A percentile compares a stretch with the other conserved stretches of the same genome.
phyloP scores from a whole-genome alignment of 2,329 filamentous ascomycete species.

The Colletotrichum lindemuthianum region DNA sequence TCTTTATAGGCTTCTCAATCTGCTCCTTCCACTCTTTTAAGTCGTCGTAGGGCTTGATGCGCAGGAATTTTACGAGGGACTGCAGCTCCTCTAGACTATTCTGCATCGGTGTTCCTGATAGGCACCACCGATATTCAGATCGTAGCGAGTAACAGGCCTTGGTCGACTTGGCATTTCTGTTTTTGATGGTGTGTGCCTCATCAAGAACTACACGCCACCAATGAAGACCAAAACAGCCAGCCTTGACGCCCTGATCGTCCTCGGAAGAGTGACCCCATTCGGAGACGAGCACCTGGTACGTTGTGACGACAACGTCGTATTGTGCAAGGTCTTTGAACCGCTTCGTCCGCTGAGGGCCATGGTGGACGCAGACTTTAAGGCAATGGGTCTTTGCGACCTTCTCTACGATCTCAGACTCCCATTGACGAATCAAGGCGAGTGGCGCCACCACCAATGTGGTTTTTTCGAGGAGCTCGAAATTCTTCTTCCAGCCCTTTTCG shows the following conservation, averaged over 20 bases:
- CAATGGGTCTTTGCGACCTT: conserved; percentile 77
- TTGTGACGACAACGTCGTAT: conserved; percentile 97
- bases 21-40: conserved; percentile 89
- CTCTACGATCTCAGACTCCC: conserved; percentile 91
- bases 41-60: conserved; percentile 91
- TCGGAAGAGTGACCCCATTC: conserved; percentile 80
- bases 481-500: conserved; percentile 70
- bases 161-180: conserved; percentile 93
- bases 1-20: conserved; percentile 90
- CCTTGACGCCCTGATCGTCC: conserved; percentile 69
- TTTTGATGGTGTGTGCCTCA: conserved; percentile 98
- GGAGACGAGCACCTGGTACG: conserved; percentile 93
- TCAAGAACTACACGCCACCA: conserved; percentile 98
- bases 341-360: conserved; percentile 88
- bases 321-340: conserved; percentile 77
- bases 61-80: conserved; percentile 89
- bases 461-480: conserved; percentile 76
- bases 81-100: conserved; percentile 98
- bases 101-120: conserved; percentile 97
- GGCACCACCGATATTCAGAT: conserved; percentile 92
- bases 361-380: conserved; percentile 87
- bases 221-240: conserved; percentile 88
- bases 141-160: conserved; percentile 89
- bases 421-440: conserved; percentile 93
- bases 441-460: conserved; percentile 93